Conservation (phyloP, 257 asterid species). For the Striga asiatica region DNA sequence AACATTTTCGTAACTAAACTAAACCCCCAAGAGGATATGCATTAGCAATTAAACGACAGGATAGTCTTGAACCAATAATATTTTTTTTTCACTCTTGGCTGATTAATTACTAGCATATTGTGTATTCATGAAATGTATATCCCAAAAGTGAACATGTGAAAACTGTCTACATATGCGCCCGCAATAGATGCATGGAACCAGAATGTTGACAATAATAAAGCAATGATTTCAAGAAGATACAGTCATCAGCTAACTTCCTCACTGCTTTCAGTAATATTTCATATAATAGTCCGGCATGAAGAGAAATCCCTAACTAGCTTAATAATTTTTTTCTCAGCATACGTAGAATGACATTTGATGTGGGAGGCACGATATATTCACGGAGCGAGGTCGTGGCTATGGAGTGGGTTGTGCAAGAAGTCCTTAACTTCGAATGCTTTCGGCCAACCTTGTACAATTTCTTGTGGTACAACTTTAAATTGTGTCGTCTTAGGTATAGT, state of each 20-base stretch:
- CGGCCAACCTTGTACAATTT: constrained; percentile 81
- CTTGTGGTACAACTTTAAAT: constrained; percentile 44
- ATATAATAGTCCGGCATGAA: background rate
- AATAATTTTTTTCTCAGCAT: constrained; percentile 35
- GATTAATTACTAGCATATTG: background rate
- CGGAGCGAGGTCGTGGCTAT: constrained; percentile 89
- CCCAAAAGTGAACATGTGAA: too few species aligned
- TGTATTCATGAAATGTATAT: background rate
- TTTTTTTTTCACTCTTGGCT: background rate
- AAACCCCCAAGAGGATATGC: background rate
- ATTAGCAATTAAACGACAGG: background rate
- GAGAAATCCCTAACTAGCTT: constrained; percentile 9
- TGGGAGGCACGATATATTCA: constrained; percentile 47
- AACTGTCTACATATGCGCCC: background rate
- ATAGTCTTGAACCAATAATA: background rate
- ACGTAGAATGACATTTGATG: constrained; percentile 38
- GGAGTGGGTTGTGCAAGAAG: constrained; percentile 99
- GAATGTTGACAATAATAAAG: background rate
- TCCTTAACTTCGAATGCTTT: constrained; percentile 78
- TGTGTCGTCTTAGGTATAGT: background rate
- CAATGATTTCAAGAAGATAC: background rate
- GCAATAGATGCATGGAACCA: background rate
- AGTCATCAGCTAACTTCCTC: too few species aligned
- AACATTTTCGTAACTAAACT: background rate
- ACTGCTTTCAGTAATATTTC: background rate